Evolutionary conservation across 2,329 filamentous ascomycete species (phyloP).

Genomic region (Neodidymelliopsis sp.): DNA sequence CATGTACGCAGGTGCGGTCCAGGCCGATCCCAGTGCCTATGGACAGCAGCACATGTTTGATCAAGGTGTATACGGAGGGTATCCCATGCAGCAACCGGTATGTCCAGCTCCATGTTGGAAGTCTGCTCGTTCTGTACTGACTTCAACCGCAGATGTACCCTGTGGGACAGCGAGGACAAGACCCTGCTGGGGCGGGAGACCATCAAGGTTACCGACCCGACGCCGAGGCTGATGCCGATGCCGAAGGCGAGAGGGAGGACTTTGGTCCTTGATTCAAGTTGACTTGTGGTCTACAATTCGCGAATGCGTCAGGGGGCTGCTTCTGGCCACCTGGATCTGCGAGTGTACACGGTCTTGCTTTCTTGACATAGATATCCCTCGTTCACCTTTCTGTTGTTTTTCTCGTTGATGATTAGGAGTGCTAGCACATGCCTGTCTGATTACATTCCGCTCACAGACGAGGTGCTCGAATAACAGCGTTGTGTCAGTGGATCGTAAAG

Average conservation of each 20-base stretch:
- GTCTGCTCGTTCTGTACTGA: neutral
- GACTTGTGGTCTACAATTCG: neutral
- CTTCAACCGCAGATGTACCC: conserved; percentile 45
- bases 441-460: too few relatives aligned
- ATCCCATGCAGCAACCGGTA: conserved; percentile 86
- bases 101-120: conserved; percentile 47
- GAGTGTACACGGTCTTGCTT: too few relatives aligned
- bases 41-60: conserved; percentile 84
- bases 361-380: too few relatives aligned
- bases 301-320: neutral
- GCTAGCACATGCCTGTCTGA: too few relatives aligned
- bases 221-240: conserved; percentile 48
- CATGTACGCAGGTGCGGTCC: conserved; percentile 84
- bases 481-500: too few relatives aligned
- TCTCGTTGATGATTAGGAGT: too few relatives aligned
- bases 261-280: conserved; percentile 34
- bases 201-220: conserved; percentile 50
- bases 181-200: conserved; percentile 47
- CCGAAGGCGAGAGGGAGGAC: conserved; percentile 51
- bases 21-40: conserved; percentile 75
- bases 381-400: too few relatives aligned
- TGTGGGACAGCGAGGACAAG: conserved; percentile 49
- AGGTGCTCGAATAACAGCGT: too few relatives aligned
- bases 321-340: too few relatives aligned
- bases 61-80: conserved; percentile 81